These are phyloP conservation scores for Phytopythium oedochilum DNA, from an alignment of 352 stramenopile species.

Conservation along the genomic window DNA sequence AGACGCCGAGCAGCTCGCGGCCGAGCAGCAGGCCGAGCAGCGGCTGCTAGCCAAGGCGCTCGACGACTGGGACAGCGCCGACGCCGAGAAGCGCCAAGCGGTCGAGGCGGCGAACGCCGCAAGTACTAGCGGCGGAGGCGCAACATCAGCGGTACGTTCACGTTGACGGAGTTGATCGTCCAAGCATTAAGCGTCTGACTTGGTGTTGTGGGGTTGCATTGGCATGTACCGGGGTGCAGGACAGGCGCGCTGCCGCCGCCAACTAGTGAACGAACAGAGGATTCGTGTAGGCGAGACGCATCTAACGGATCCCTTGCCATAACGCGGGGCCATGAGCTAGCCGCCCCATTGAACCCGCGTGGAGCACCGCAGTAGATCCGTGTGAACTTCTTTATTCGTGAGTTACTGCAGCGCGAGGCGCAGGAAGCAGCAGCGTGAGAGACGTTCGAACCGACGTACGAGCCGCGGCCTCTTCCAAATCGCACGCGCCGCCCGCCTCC, in stretches of 20 bases:
- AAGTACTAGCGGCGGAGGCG: not conserved
- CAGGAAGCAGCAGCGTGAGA: not conserved
- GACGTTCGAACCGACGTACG: not conserved
- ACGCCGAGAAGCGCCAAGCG: constrained; percentile 14
- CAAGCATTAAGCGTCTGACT: not conserved
- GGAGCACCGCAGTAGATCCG: too few species aligned
- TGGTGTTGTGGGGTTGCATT: too few species aligned
- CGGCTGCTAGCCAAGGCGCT: constrained; percentile 43
- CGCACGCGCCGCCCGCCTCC: not conserved
- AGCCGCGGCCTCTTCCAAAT: not conserved
- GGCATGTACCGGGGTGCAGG: not conserved
- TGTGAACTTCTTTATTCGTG: not conserved
- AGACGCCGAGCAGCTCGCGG: constrained; percentile 43
- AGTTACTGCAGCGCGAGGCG: not conserved
- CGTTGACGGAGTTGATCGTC: not conserved
- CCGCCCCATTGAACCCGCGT: too few species aligned
- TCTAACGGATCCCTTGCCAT: not conserved
- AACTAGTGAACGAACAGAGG: not conserved
- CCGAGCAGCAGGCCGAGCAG: constrained; percentile 43
- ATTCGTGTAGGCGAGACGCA: not conserved
- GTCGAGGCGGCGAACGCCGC: not conserved
- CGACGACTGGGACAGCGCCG: constrained; percentile 46
- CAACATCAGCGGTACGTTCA: not conserved
- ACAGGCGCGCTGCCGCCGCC: not conserved
- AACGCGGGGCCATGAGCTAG: too few species aligned